Conservation (phyloP, 768 basidiomycete species). For the Suillus spraguei region DNA sequence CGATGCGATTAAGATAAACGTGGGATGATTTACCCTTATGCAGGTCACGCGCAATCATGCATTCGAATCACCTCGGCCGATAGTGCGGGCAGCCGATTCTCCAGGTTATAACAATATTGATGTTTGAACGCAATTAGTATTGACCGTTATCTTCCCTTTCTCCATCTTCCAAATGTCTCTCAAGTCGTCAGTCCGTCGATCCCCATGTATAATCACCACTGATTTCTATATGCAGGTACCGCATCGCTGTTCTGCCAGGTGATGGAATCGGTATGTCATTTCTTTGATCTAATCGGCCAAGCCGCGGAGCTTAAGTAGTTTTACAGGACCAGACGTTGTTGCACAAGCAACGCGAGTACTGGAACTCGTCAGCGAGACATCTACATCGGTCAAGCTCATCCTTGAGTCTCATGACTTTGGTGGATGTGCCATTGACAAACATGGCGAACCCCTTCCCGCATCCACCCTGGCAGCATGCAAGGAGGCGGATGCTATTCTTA, state of each 20-base stretch:
- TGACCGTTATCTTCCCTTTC: neutral
- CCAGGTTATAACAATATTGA: neutral
- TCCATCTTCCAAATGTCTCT: constrained; percentile 36
- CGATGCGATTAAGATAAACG: neutral
- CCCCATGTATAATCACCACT: constrained; percentile 15
- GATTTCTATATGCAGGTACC: constrained; percentile 55
- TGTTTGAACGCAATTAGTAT: constrained; percentile 8
- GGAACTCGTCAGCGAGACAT: constrained; percentile 63
- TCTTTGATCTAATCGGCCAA: neutral
- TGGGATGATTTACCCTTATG: constrained; percentile 13
- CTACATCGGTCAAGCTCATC: constrained; percentile 66
- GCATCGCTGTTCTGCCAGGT: constrained; percentile 88
- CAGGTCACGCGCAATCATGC: neutral
- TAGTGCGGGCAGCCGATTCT: neutral
- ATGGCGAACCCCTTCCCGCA: constrained; percentile 83
- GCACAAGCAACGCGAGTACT: constrained; percentile 85
- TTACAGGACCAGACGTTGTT: constrained; percentile 86
- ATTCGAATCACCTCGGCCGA: constrained; percentile 13
- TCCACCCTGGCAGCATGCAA: constrained; percentile 87
- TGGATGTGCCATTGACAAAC: constrained; percentile 88
- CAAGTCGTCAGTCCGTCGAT: constrained; percentile 41
- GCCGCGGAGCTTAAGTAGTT: neutral
- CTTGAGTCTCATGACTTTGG: constrained; percentile 84
- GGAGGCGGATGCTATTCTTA: constrained; percentile 92
- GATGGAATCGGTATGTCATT: constrained; percentile 86